phyloP scores from a whole-genome alignment of 805 yeast species.

The Candida glaebosa region DNA sequence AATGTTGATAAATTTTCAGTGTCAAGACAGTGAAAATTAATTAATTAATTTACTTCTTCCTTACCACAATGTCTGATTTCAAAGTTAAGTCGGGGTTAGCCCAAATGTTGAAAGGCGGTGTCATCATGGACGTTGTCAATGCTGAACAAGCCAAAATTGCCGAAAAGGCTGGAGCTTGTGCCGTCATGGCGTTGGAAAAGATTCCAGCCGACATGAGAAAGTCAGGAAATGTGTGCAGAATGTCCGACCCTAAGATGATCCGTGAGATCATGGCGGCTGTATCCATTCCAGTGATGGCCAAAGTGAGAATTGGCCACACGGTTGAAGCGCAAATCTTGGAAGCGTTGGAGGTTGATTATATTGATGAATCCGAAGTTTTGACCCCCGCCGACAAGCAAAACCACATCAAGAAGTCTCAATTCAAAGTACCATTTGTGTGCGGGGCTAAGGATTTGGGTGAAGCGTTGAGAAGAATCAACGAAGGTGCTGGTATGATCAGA shows the following conservation, averaged over 20 bases:
- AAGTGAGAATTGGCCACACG: slow-evolving; percentile 77
- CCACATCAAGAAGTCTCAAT: slow-evolving; percentile 60
- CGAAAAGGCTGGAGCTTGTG: slow-evolving; percentile 82
- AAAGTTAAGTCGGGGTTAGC: slow-evolving; percentile 76
- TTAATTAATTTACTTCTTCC: too few species aligned
- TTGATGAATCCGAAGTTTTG: slow-evolving; percentile 81
- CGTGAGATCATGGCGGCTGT: slow-evolving; percentile 68
- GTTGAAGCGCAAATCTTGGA: slow-evolving; percentile 80
- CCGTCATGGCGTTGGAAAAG: slow-evolving; percentile 84
- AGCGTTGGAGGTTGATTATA: slow-evolving; percentile 70
- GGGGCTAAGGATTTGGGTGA: slow-evolving; percentile 82
- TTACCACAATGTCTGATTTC: slow-evolving; percentile 32
- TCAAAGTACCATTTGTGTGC: slow-evolving; percentile 76
- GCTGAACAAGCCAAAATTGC: slow-evolving; percentile 80
- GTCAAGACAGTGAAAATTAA: too few species aligned
- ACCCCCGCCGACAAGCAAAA: slow-evolving; percentile 73
- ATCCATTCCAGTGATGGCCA: slow-evolving; percentile 79
- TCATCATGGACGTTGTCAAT: slow-evolving; percentile 70
- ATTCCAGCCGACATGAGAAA: slow-evolving; percentile 85
- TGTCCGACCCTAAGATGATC: slow-evolving; percentile 83
- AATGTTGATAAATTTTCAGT: too few species aligned
- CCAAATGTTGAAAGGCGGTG: slow-evolving; percentile 81
- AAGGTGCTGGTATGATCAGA: slow-evolving; percentile 85
- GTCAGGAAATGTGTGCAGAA: slow-evolving; percentile 78
- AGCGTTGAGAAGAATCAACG: slow-evolving; percentile 72